These are phyloP conservation scores for Backusella australiensis DNA, from an alignment of 192 early-diverging fungal species.

Conservation along the genomic window DNA sequence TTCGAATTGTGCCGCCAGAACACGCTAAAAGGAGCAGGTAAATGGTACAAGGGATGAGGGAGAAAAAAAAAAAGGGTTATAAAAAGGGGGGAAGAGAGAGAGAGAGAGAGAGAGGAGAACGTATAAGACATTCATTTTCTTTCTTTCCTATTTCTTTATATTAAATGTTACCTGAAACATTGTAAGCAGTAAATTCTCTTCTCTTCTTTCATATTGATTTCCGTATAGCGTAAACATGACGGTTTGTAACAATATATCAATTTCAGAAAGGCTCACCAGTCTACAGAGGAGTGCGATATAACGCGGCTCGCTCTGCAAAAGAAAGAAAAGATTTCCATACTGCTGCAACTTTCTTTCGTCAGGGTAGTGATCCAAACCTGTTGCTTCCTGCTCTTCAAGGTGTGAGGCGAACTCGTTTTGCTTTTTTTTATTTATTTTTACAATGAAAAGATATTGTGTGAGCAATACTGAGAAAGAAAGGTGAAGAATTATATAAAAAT, in stretches of 20 bases:
- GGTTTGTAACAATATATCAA: constrained; percentile 87
- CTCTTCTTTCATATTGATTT: constrained; percentile 92
- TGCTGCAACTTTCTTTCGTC: constrained; percentile 79
- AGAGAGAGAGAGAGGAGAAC: not conserved
- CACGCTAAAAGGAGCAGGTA: not conserved
- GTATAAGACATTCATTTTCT: not conserved
- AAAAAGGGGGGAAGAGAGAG: not conserved
- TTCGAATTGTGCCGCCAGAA: constrained; percentile 77
- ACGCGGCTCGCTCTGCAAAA: constrained; percentile 85
- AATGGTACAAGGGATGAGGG: not conserved
- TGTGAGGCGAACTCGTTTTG: constrained; percentile 74
- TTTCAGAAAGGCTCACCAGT: constrained; percentile 80
- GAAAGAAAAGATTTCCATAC: constrained; percentile 91
- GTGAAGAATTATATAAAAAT: constrained; percentile 13
- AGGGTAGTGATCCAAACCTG: constrained; percentile 42
- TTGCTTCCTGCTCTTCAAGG: constrained; percentile 61
- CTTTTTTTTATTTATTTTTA: constrained; percentile 27
- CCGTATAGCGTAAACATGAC: constrained; percentile 96
- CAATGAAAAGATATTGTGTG: not conserved
- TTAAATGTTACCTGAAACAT: constrained; percentile 79
- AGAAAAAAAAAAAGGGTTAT: not conserved
- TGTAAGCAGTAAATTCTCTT: constrained; percentile 89
- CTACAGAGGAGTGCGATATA: constrained; percentile 84
- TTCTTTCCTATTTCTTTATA: not conserved
- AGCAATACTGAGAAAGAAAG: not conserved